Evolutionary conservation across 192 early-diverging fungal genomes (phyloP).

Genomic region (Hyaloraphidium curvatum): DNA sequence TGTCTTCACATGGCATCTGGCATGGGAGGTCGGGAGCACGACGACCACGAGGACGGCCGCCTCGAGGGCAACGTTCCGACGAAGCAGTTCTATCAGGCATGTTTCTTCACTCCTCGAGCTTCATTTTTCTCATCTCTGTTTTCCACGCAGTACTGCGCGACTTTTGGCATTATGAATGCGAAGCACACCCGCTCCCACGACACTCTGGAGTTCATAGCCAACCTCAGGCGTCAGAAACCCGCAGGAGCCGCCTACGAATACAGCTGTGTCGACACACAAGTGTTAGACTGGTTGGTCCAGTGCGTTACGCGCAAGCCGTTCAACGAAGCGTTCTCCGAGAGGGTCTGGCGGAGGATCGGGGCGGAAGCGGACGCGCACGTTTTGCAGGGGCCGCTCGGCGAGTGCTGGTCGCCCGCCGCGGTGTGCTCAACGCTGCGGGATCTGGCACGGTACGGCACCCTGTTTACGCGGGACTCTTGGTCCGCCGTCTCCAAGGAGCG

Average conservation of each 20-base stretch:
- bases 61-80: too few species aligned
- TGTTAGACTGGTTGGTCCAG: background rate
- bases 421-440: constrained; percentile 2
- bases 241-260: constrained; percentile 1
- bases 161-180: too few species aligned
- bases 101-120: too few species aligned
- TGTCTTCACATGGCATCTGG: background rate
- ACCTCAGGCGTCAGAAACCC: background rate
- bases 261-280: background rate
- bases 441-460: background rate
- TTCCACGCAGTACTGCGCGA: too few species aligned
- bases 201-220: background rate
- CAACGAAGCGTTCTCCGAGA: background rate
- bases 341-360: background rate
- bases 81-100: too few species aligned
- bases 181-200: background rate
- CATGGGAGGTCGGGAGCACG: background rate
- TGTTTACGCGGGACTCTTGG: background rate
- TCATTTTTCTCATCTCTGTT: too few species aligned
- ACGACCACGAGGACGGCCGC: background rate
- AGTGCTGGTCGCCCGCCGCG: background rate
- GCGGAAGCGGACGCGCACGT: background rate
- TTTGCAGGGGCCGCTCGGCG: background rate
- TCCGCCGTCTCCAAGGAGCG: too few species aligned
- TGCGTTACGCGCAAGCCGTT: background rate